Conservation (phyloP, 73 alveolate species). For the Tetrahymena malaccensis region DNA sequence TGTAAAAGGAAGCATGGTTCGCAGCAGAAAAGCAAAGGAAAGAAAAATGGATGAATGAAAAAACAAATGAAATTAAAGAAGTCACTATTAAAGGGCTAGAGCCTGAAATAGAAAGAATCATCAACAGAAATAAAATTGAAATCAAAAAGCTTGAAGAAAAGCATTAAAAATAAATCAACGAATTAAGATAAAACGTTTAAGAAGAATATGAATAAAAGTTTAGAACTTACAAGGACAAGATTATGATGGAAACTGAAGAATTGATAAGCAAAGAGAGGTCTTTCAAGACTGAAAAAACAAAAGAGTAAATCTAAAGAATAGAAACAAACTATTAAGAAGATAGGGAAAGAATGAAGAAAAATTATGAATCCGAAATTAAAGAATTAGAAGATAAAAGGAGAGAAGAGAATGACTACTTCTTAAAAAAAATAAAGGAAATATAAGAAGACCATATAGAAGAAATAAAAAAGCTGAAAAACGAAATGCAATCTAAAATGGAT, state of each 20-base stretch:
- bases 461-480: slow-evolving; percentile 11
- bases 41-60: slow-evolving; percentile 92
- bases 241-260: slow-evolving; percentile 70
- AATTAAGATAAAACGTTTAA: slow-evolving; percentile 49
- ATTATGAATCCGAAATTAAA: slow-evolving; percentile 34
- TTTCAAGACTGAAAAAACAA: slow-evolving; percentile 29
- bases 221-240: slow-evolving; percentile 66
- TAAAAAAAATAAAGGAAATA: slow-evolving; percentile 16
- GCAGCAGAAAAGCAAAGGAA: slow-evolving; percentile 81
- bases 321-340: slow-evolving; percentile 65
- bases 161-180: slow-evolving; percentile 52
- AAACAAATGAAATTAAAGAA: slow-evolving; percentile 81
- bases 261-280: slow-evolving; percentile 80
- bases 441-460: slow-evolving; percentile 31
- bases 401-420: slow-evolving; percentile 37
- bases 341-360: slow-evolving; percentile 66
- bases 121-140: slow-evolving; percentile 76
- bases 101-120: slow-evolving; percentile 86
- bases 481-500: slow-evolving; percentile 24
- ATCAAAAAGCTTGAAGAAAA: slow-evolving; percentile 63
- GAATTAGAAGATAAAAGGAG: slow-evolving; percentile 18
- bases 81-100: slow-evolving; percentile 84
- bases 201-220: slow-evolving; percentile 75
- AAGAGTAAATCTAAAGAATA: slow-evolving; percentile 51
- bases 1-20: slow-evolving; percentile 76